These are phyloP conservation scores for Mrakia gelida DNA, from an alignment of 768 basidiomycete genomes.

Conservation along the genomic window DNA sequence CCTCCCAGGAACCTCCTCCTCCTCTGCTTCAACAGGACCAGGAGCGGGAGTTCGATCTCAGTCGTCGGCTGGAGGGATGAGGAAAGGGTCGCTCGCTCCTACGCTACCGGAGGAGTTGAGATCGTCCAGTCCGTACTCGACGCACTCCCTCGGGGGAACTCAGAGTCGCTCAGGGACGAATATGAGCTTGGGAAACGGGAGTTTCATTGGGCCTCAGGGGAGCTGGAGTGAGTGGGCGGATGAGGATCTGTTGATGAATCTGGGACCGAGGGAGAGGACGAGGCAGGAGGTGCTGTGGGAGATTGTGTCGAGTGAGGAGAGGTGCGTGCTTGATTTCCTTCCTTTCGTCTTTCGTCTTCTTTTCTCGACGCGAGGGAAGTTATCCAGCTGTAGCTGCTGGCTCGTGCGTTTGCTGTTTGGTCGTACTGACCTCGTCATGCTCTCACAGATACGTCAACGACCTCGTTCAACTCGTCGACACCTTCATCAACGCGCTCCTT, in stretches of 20 bases:
- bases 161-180: background rate
- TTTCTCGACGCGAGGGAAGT: background rate
- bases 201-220: slow-evolving; percentile 59
- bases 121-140: background rate
- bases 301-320: slow-evolving; percentile 92
- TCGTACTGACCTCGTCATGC: background rate
- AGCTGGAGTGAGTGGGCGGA: slow-evolving; percentile 90
- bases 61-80: background rate
- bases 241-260: slow-evolving; percentile 85
- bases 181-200: slow-evolving; percentile 34
- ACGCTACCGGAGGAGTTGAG: background rate
- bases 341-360: background rate
- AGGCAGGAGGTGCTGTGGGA: slow-evolving; percentile 95
- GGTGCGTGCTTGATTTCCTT: slow-evolving; percentile 52
- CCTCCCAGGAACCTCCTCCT: background rate
- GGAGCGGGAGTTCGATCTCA: background rate
- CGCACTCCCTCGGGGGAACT: background rate
- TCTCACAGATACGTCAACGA: slow-evolving; percentile 79
- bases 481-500: slow-evolving; percentile 81
- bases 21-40: background rate
- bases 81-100: background rate
- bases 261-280: slow-evolving; percentile 89
- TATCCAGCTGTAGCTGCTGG: no score
- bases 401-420: no score
- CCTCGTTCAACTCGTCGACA: slow-evolving; percentile 84